These are phyloP conservation scores for Massarina eburnea DNA, from an alignment of 2,329 filamentous ascomycete species.

Conservation along the genomic window DNA sequence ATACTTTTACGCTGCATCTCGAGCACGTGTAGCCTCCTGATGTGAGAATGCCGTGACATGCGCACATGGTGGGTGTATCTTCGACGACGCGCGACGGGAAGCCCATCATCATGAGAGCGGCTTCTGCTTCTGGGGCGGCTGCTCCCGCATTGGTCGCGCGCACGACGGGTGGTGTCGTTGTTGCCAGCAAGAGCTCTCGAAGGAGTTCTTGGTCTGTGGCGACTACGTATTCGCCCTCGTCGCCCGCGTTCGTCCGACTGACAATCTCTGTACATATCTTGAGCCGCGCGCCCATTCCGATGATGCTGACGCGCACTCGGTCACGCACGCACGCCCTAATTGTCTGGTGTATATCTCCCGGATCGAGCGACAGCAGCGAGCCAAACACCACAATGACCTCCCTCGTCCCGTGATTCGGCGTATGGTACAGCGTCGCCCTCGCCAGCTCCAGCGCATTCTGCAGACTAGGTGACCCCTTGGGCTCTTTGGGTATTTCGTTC, in stretches of 20 bases:
- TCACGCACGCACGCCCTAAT: constrained; percentile 77
- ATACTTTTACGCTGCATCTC: constrained; percentile 85
- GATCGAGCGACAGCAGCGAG: constrained; percentile 85
- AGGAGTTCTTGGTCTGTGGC: constrained; percentile 87
- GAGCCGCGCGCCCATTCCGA: constrained; percentile 88
- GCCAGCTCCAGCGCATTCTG: constrained; percentile 98
- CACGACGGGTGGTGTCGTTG: constrained; percentile 86
- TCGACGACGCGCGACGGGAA: constrained; percentile 87
- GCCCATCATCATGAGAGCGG: constrained; percentile 88
- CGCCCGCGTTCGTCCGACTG: constrained; percentile 80
- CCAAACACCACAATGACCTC: constrained; percentile 93
- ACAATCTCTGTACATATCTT: constrained; percentile 91
- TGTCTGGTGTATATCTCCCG: constrained; percentile 92
- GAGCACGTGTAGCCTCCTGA: constrained; percentile 90
- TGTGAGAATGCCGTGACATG: constrained; percentile 82
- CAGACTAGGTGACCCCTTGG: constrained; percentile 58
- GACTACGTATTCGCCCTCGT: constrained; percentile 75
- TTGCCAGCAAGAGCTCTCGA: constrained; percentile 81
- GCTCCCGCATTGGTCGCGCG: constrained; percentile 54
- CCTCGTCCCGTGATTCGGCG: constrained; percentile 87
- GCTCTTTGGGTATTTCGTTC: constrained; percentile 66
- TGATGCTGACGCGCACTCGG: constrained; percentile 82
- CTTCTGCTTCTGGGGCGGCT: constrained; percentile 45
- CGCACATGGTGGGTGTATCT: constrained; percentile 73
- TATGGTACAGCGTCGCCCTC: constrained; percentile 86